These are phyloP conservation scores for Ramaria sp. DNA, from an alignment of 768 basidiomycete species.

Conservation along the genomic window DNA sequence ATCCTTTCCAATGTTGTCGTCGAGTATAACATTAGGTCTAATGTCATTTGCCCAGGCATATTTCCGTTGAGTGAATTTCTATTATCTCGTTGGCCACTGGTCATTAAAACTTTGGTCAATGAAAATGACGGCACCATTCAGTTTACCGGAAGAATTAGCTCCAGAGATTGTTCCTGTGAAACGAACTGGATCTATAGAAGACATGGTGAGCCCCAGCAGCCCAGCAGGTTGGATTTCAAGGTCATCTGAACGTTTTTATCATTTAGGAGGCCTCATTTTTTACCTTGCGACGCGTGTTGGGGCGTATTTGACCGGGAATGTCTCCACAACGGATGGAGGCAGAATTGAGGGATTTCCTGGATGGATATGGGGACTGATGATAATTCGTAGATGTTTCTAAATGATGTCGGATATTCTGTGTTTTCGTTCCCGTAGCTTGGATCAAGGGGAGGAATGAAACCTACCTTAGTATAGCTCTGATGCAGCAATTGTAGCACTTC, in stretches of 20 bases:
- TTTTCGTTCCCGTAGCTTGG: no score
- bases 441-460: no score
- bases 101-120: neutral
- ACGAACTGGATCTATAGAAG: neutral
- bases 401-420: no score
- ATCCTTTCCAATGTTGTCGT: slow-evolving; percentile 60
- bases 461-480: no score
- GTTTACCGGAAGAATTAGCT: neutral
- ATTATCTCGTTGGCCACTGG: neutral
- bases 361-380: no score
- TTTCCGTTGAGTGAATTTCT: slow-evolving; percentile 43
- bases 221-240: neutral
- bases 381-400: no score
- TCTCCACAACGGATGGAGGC: slow-evolving; percentile 72
- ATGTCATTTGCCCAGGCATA: slow-evolving; percentile 64
- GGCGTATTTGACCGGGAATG: slow-evolving; percentile 69
- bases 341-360: slow-evolving; percentile 49
- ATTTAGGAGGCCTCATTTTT: slow-evolving; percentile 58
- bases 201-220: neutral
- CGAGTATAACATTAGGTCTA: slow-evolving; percentile 52
- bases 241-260: neutral
- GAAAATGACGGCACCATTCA: slow-evolving; percentile 12
- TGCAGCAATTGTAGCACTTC: no score
- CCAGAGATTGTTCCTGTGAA: neutral
- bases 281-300: slow-evolving; percentile 70